Base-by-base conservation (phyloP, 2,329 filamentous ascomycete genomes). In the Mycosphaerelloides madeirae region DNA sequence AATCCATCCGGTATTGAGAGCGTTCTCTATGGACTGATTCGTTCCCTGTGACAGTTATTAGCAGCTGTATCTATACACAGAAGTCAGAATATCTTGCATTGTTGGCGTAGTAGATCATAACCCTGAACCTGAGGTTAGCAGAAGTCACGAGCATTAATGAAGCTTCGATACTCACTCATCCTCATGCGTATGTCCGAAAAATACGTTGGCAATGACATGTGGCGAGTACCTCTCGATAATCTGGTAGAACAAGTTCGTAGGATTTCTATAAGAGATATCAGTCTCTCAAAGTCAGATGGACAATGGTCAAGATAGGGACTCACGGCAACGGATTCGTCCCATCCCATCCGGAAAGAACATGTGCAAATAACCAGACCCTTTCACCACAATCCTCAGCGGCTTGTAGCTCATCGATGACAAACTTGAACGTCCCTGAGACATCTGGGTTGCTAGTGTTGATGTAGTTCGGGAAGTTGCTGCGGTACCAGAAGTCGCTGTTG, bases 311-410 rank as follows among this genome's bases (percentile, higher is more conserved):
- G n/a, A n/a, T n/a, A n/a, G n/a, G n/a, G n/a, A n/a, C n/a, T n/a
- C n/a, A n/a, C n/a, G 72, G 70, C 6, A 77, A 58, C 2, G 76
- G 71, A 45, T 79, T 79, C 2, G 60, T 61, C 19, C 76, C 77
- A 54, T 79, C 76, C 73, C 75, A 80, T 6, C 77, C 77, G 18
- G 68, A 71, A 7, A 77, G 67, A 11, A 80, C 75, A 41, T 78
- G 75, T 4, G 72, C 76, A 6, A 77, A 55, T 5, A 79, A 68
- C 76, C 76, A 79, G 20, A 77, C 76, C 8, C 74, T 64, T 50
- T 79, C 75, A 4, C 67, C 67, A 7, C 66, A 65, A 48, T 76
- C 71, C 55, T 79, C 76, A 7, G 75, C 75, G 6, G 67, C 67
- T 53, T 77, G 72, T 0, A 79, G 66, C 53, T 79, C 75, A 2